These are phyloP conservation scores for Raddia guianensis DNA, from an alignment of 176 grass and related monocot genomes.

Conservation along the genomic window DNA sequence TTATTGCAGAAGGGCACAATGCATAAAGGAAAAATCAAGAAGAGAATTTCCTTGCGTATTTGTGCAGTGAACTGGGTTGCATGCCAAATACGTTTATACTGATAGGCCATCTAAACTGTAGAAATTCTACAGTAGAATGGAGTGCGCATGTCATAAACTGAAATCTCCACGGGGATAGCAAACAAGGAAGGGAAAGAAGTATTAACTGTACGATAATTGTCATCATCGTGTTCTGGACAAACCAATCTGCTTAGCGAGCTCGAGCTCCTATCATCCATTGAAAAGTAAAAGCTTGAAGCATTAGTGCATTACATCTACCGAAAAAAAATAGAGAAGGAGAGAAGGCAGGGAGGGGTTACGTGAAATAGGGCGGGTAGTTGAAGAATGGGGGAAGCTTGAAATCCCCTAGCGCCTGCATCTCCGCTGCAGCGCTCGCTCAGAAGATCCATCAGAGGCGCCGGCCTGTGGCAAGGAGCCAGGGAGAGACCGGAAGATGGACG, in stretches of 20 bases:
- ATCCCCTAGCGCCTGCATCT: too few relatives aligned
- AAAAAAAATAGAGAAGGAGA: neutral
- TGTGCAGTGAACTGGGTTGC: neutral
- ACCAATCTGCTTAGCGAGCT: neutral
- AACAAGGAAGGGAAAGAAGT: neutral
- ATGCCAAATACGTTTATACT: neutral
- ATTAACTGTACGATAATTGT: neutral
- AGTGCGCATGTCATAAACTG: neutral
- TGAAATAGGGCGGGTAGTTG: slow-evolving; percentile 94
- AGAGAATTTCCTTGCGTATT: neutral
- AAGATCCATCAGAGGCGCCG: too few relatives aligned
- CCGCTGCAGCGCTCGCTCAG: too few relatives aligned
- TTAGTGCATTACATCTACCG: neutral
- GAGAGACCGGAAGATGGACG: too few relatives aligned
- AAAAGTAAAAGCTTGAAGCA: neutral
- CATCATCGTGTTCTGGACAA: neutral
- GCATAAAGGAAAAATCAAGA: neutral
- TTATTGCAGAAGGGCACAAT: neutral
- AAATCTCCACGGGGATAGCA: neutral
- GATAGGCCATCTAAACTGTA: too few relatives aligned
- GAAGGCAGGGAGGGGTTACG: slow-evolving; percentile 48
- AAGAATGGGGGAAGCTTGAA: slow-evolving; percentile 77
- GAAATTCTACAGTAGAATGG: neutral
- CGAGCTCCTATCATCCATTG: neutral
- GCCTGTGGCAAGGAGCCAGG: too few relatives aligned